Evolutionary conservation across 352 stramenopile genomes (phyloP).

Genomic region (Phytophthora niederhauseri): DNA sequence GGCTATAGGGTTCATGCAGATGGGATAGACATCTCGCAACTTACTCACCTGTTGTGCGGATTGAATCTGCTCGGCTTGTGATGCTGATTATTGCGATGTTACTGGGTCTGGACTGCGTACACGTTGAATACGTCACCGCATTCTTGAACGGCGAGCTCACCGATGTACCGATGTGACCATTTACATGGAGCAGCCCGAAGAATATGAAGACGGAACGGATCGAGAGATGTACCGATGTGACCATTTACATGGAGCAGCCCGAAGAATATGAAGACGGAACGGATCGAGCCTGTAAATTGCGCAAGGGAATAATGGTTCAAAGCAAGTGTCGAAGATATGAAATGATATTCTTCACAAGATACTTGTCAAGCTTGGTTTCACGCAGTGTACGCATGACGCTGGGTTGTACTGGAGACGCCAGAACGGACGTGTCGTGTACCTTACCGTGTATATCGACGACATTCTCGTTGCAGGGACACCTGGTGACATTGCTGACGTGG

Average conservation of each 20-base stretch:
- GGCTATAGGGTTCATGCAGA: neutral
- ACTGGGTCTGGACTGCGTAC: neutral
- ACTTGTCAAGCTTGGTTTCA: conserved; percentile 1
- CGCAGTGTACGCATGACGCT: conserved; percentile 7
- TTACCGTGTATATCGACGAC: conserved; percentile 15
- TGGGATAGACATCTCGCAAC: conserved; percentile 10
- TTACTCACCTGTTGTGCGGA: conserved; percentile 11
- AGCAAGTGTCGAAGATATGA: conserved; percentile 11
- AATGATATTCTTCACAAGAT: conserved; percentile 14
- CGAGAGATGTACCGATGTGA: neutral
- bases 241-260: conserved; percentile 20
- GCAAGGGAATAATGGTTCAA: conserved; percentile 5
- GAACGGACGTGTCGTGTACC: neutral
- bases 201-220: conserved; percentile 10
- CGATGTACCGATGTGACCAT: conserved; percentile 4
- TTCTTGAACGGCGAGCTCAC: conserved; percentile 3
- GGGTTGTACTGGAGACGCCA: conserved; percentile 8
- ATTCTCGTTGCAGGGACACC: neutral
- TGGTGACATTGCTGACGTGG: neutral
- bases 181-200: conserved; percentile 19
- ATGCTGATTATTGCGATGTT: conserved; percentile 7
- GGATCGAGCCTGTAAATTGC: conserved; percentile 3
- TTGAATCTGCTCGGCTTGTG: conserved; percentile 11
- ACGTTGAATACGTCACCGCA: conserved; percentile 2
- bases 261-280: conserved; percentile 14